phyloP scores from a whole-genome alignment of 345 rosid genomes.

The Linum usitatissimum region DNA sequence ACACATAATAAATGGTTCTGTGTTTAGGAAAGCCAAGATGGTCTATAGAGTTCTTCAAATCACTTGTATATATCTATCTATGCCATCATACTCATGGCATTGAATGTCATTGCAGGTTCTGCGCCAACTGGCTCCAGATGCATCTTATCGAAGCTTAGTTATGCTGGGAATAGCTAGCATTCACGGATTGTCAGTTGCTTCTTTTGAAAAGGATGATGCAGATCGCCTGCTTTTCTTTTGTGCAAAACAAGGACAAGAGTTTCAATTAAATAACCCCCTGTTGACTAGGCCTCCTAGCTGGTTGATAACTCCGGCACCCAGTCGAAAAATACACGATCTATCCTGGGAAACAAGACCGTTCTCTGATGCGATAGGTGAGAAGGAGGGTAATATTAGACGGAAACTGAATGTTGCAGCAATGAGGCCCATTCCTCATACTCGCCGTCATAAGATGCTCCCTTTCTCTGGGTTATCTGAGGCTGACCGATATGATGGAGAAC shows the following conservation, averaged over 20 bases:
- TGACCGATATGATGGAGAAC: conserved; percentile 71
- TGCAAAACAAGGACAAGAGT: conserved; percentile 34
- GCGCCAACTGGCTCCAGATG: conserved; percentile 93
- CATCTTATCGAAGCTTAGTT: conserved; percentile 76
- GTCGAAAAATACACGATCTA: conserved; percentile 51
- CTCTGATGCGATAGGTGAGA: conserved; percentile 31
- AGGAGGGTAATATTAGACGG: conserved; percentile 39
- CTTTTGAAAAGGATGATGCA: conserved; percentile 94
- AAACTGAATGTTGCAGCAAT: conserved; percentile 59
- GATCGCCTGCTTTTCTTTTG: conserved; percentile 84
- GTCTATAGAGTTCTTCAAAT: neutral
- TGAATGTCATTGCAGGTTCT: conserved; percentile 47
- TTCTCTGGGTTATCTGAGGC: conserved; percentile 61
- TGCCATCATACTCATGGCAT: neutral
- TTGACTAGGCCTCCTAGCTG: conserved; percentile 50
- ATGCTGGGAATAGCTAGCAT: conserved; percentile 90
- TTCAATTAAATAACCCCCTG: conserved; percentile 19
- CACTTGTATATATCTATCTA: neutral
- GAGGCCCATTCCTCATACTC: conserved; percentile 88
- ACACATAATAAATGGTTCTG: too few species aligned
- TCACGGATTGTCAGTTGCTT: conserved; percentile 92
- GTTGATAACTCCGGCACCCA: conserved; percentile 78
- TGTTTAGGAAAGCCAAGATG: too few species aligned
- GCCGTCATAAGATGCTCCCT: conserved; percentile 65
- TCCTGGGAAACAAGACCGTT: conserved; percentile 39